phyloP scores from a whole-genome alignment of 768 basidiomycete genomes.

The Auricularia sp. region DNA sequence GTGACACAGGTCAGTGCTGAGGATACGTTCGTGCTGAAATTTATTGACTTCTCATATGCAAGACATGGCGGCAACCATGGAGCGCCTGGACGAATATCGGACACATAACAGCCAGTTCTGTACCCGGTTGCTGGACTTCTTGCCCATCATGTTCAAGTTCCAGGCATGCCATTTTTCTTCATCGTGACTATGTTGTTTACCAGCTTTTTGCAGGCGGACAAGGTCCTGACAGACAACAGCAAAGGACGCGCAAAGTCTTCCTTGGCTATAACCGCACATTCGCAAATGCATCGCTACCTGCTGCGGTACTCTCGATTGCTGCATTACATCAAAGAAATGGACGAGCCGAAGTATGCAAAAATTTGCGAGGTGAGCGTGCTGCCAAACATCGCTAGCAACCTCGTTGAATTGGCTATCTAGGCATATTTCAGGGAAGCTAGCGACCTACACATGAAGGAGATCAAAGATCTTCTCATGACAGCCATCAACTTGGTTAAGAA shows the following conservation, averaged over 20 bases:
- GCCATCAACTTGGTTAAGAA: constrained; percentile 57
- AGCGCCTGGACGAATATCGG: constrained; percentile 80
- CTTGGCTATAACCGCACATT: constrained; percentile 46
- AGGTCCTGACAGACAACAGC: constrained; percentile 54
- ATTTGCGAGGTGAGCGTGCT: constrained; percentile 67
- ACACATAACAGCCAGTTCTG: constrained; percentile 89
- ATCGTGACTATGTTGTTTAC: constrained; percentile 1
- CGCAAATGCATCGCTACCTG: constrained; percentile 69
- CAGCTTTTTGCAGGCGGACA: constrained; percentile 41
- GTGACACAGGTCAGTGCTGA: constrained; percentile 64
- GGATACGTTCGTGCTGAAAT: constrained; percentile 1
- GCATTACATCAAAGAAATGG: constrained; percentile 94
- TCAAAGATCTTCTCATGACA: constrained; percentile 57
- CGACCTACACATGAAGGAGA: constrained; percentile 51
- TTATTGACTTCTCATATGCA: constrained; percentile 12
- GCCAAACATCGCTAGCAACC: no score
- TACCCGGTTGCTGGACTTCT: constrained; percentile 81
- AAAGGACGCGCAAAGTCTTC: constrained; percentile 35
- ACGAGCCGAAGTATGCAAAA: constrained; percentile 77
- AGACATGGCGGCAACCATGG: constrained; percentile 98
- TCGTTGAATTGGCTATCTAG: not conserved
- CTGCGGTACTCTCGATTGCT: constrained; percentile 84
- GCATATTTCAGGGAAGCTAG: not conserved
- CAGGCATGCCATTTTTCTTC: constrained; percentile 43
- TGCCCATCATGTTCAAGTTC: constrained; percentile 84